Percentiles rank a stretch among this genome's conserved stretches.
Conservation (phyloP, 768 basidiomycete genomes). For the Hygrocybe punicea region DNA sequence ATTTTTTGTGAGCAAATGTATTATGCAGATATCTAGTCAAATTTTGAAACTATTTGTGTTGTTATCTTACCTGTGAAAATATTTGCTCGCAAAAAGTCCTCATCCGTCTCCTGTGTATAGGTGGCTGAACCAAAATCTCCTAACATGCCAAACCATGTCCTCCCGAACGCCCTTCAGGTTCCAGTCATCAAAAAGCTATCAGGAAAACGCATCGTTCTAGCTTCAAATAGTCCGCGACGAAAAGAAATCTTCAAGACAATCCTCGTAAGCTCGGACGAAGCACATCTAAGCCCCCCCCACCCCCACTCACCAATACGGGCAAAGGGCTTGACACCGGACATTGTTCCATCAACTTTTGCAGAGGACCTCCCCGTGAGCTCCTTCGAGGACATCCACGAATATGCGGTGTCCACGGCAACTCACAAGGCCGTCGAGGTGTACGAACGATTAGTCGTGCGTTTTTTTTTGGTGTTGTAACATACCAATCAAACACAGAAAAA, state of each 20-base stretch:
- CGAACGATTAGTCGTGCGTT: conserved; percentile 66
- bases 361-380: conserved; percentile 68
- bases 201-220: conserved; percentile 77
- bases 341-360: conserved; percentile 73
- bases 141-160: conserved; percentile 42
- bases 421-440: conserved; percentile 88
- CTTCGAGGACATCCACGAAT: conserved; percentile 70
- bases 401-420: conserved; percentile 71
- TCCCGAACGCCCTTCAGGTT: conserved; percentile 60
- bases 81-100: too few relatives aligned
- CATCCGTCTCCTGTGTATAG: too few relatives aligned
- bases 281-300: neutral
- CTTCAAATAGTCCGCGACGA: conserved; percentile 82
- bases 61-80: too few relatives aligned
- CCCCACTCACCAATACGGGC: neutral
- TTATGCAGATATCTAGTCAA: too few relatives aligned
- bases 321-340: conserved; percentile 54
- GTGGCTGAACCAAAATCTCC: too few relatives aligned
- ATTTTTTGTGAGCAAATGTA: too few relatives aligned
- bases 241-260: conserved; percentile 70
- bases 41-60: too few relatives aligned
- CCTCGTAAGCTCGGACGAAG: neutral
- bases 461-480: too few relatives aligned
- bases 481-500: too few relatives aligned
- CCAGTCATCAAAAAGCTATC: conserved; percentile 63